Percentiles rank a stretch among this genome's conserved stretches.
phyloP scores from a whole-genome alignment of 257 asterid genomes.

The Plantago elongata region DNA sequence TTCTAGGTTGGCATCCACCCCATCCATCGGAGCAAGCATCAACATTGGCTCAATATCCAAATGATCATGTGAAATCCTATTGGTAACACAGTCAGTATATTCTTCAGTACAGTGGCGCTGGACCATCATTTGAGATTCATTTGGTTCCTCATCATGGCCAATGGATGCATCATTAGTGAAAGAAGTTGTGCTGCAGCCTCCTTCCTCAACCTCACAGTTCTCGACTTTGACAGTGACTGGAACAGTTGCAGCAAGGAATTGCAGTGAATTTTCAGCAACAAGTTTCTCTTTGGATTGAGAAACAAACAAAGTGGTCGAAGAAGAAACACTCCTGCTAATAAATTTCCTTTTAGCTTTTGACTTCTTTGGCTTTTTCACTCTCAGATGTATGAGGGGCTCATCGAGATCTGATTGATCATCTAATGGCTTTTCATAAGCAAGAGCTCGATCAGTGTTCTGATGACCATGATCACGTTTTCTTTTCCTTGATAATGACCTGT shows the following conservation, averaged over 20 bases:
- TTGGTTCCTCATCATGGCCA: slow-evolving; percentile 20
- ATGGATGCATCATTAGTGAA: slow-evolving; percentile 15
- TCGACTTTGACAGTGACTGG: slow-evolving; percentile 36
- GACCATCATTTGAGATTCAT: slow-evolving; percentile 17
- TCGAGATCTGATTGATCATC: slow-evolving; percentile 55
- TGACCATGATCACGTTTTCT: slow-evolving; percentile 28
- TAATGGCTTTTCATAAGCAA: slow-evolving; percentile 20
- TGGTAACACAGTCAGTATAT: slow-evolving; percentile 27
- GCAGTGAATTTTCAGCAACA: slow-evolving; percentile 28
- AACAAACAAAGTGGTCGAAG: slow-evolving; percentile 21
- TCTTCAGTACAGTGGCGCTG: slow-evolving; percentile 23
- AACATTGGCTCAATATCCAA: slow-evolving; percentile 33
- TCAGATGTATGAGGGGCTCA: slow-evolving; percentile 48
- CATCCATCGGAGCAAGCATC: slow-evolving; percentile 21
- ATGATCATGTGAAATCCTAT: slow-evolving; percentile 37
- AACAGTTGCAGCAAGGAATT: slow-evolving; percentile 18
- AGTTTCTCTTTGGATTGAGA: slow-evolving; percentile 31
- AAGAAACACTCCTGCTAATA: slow-evolving; percentile 11
- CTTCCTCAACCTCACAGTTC: slow-evolving; percentile 36
- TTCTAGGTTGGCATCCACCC: slow-evolving; percentile 20
- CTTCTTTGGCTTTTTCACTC: slow-evolving; percentile 36
- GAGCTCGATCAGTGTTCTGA: slow-evolving; percentile 21
- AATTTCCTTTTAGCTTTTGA: slow-evolving; percentile 41
- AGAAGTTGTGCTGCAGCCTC: slow-evolving; percentile 20
- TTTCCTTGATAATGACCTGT: slow-evolving; percentile 48